Base-by-base conservation (phyloP, 495 filamentous ascomycete species). In the Amorphotheca resinae region DNA sequence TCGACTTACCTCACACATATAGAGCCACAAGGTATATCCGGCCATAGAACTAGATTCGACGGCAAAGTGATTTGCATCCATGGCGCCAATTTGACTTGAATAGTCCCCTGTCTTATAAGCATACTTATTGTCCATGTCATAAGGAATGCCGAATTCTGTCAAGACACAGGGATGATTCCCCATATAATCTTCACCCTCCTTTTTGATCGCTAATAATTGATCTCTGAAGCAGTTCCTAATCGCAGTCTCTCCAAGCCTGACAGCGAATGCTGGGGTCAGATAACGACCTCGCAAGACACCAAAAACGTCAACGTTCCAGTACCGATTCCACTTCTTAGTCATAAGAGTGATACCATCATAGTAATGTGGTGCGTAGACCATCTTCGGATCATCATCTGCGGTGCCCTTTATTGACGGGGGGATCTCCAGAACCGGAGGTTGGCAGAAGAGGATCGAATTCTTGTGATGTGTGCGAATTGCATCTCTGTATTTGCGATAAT, bases 91-190 rank as follows among this genome's bases (percentile, higher is more conserved):
- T 54, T 98, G 91, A 49, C 85, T 95, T 41, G 83, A 80, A 55
- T 93, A 99, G 53, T 99, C 82, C 2, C 91, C 91, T n/a, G 87
- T 93, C 58, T 84, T 82, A 60, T 99, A 99, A 1, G 91, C 91
- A 49, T 87, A 64, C 61, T 94, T 84, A 44, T 93, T 76, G 54
- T 99, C 88, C 91, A 99, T 99, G 59, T 99, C 93, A 56, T 95
- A 99, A 0, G 91, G 91, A 46, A 96, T 95, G 18, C 91, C 91
- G 52, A 95, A 95, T 54, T 99, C 91, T 1, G 84, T 93, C 57
- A 94, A 82, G 9, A 98, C 64, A 51, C 89, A 81, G 1, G 91
- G 91, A 50, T 93, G 91, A 25, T 80, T 73, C 12, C 91, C 91
- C 73, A 95, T 86, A 41, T 89, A 79, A 25, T 89, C 80, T 14